A percentile compares a stretch with the other conserved stretches of the same genome.
phyloP scores from a whole-genome alignment of 495 filamentous ascomycete genomes.

The Venustampulla echinocandica region DNA sequence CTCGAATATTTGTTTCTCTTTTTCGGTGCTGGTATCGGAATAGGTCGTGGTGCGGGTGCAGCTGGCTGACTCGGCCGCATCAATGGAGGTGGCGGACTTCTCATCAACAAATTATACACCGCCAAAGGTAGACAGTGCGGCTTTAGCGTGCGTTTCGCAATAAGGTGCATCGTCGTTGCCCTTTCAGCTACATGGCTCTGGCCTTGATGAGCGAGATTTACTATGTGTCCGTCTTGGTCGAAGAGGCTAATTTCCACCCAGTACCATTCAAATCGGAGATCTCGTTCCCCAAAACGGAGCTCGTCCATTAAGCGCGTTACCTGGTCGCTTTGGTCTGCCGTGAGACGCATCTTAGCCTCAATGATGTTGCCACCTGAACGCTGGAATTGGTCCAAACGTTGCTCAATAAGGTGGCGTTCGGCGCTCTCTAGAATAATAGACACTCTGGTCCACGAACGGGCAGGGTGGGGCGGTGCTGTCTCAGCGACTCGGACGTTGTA shows the following conservation, averaged over 20 bases:
- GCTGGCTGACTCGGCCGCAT: too few relatives aligned
- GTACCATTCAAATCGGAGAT: conserved; percentile 16
- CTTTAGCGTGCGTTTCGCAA: conserved; percentile 9
- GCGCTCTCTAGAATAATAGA: conserved; percentile 6
- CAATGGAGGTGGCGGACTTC: not conserved
- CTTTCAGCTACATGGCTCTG: not conserved
- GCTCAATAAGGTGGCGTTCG: not conserved
- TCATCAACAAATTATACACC: conserved; percentile 10
- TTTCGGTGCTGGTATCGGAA: conserved; percentile 3
- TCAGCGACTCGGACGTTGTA: conserved; percentile 13
- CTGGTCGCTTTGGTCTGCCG: conserved; percentile 14
- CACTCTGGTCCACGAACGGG: conserved; percentile 10
- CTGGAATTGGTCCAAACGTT: conserved; percentile 1
- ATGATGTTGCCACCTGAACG: conserved; percentile 8
- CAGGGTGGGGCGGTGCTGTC: not conserved
- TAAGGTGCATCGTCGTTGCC: conserved; percentile 11
- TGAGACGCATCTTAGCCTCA: conserved; percentile 8
- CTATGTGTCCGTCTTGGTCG: not conserved
- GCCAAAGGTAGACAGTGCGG: not conserved
- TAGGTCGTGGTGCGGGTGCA: too few relatives aligned
- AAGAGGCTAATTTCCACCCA: conserved; percentile 13
- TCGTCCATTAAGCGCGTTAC: conserved; percentile 14
- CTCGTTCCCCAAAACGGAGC: conserved; percentile 5
- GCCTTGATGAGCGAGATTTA: not conserved
- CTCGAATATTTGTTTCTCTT: conserved; percentile 2